phyloP scores from a whole-genome alignment of 768 basidiomycete genomes.

The Mycena amicta region DNA sequence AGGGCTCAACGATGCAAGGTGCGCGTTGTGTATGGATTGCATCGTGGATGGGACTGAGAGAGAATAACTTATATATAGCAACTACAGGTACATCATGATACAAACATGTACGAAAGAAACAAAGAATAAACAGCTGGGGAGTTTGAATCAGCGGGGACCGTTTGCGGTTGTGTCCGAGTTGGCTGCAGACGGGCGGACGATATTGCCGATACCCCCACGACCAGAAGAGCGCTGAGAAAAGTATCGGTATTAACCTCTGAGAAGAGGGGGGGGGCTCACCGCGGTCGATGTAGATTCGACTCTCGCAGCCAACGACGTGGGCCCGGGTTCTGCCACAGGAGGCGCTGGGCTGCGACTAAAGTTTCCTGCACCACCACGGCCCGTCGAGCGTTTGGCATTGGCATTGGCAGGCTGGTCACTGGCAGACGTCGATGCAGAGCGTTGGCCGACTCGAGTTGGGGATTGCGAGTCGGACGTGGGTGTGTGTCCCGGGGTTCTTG shows the following conservation, averaged over 20 bases:
- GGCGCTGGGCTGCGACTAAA: neutral
- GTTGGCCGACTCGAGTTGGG: neutral
- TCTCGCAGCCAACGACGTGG: neutral
- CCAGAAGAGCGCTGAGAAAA: neutral
- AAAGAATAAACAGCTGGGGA: too few relatives aligned
- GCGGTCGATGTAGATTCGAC: neutral
- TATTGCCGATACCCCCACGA: neutral
- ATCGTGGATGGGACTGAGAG: too few relatives aligned
- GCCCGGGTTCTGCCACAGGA: neutral
- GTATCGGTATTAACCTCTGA: neutral
- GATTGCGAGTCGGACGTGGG: neutral
- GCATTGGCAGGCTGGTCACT: neutral
- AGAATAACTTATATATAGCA: too few relatives aligned
- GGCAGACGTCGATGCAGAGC: neutral
- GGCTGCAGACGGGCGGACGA: constrained; percentile 2
- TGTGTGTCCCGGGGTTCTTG: neutral
- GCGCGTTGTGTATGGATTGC: too few relatives aligned
- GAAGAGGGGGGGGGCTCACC: neutral
- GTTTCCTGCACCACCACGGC: neutral
- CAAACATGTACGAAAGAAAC: too few relatives aligned
- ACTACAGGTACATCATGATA: too few relatives aligned
- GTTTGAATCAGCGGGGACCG: too few relatives aligned
- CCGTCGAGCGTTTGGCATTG: neutral
- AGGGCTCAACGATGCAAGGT: too few relatives aligned
- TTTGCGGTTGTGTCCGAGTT: too few relatives aligned